Percentiles rank a stretch among this genome's conserved stretches.
These are phyloP conservation scores for Gnomoniopsis smithogilvyi DNA, from an alignment of 2,329 filamentous ascomycete species.

Conservation along the genomic window DNA sequence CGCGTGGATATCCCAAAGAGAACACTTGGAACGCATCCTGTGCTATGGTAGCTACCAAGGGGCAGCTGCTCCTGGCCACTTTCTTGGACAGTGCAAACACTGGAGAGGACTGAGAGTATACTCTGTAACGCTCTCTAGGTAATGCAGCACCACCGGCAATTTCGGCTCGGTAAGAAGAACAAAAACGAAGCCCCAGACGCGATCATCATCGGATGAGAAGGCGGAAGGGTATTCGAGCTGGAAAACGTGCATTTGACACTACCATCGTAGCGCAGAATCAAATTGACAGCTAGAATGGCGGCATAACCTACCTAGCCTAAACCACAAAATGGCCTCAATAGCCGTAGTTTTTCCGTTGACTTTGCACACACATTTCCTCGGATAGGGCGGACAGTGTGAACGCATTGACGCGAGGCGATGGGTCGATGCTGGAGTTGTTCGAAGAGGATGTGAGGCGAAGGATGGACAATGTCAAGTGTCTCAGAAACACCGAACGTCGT, in stretches of 20 bases:
- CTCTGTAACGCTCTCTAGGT: not conserved
- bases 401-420: not conserved
- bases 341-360: not conserved
- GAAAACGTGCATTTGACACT: too few relatives aligned
- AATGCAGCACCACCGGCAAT: not conserved
- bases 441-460: not conserved
- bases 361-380: not conserved
- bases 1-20: not conserved
- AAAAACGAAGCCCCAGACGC: too few relatives aligned
- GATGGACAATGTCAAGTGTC: not conserved
- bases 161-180: not conserved
- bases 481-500: constrained; percentile 3
- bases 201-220: too few relatives aligned
- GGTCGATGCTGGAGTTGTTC: not conserved
- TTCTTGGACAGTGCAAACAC: not conserved
- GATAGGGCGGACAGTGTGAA: not conserved
- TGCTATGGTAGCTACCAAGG: too few relatives aligned
- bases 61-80: not conserved
- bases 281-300: too few relatives aligned
- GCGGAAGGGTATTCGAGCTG: too few relatives aligned
- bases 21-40: not conserved
- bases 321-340: not conserved
- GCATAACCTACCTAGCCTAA: not conserved
- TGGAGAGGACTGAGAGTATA: not conserved
- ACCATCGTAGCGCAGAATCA: too few relatives aligned